These are phyloP conservation scores for Globisporangium paddicum DNA, from an alignment of 352 stramenopile species.

Conservation along the genomic window DNA sequence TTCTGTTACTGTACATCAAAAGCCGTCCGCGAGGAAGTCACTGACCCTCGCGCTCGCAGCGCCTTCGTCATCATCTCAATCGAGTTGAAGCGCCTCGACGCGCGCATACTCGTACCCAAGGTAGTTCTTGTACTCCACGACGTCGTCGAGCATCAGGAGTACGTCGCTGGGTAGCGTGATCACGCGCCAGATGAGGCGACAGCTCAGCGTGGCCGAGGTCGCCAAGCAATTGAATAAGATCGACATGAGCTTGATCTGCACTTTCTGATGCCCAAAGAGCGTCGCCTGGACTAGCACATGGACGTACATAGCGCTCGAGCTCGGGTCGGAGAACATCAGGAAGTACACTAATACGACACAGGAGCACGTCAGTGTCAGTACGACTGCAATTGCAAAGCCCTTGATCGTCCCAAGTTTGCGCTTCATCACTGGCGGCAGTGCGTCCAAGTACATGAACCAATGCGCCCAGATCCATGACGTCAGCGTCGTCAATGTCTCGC, in stretches of 20 bases:
- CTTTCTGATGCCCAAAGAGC: neutral
- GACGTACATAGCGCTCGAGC: neutral
- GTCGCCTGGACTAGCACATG: neutral
- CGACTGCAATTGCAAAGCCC: slow-evolving; percentile 1
- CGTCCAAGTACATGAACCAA: slow-evolving; percentile 19
- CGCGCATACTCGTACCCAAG: slow-evolving; percentile 34
- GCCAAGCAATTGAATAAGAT: slow-evolving; percentile 19
- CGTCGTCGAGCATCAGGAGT: slow-evolving; percentile 18
- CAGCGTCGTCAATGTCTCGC: neutral
- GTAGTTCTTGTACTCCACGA: slow-evolving; percentile 19
- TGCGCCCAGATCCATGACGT: slow-evolving; percentile 25
- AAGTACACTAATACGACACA: neutral
- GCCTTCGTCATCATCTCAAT: slow-evolving; percentile 16
- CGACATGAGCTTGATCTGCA: slow-evolving; percentile 14
- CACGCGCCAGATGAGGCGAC: slow-evolving; percentile 19
- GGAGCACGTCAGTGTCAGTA: neutral
- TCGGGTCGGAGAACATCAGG: neutral
- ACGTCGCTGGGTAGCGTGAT: slow-evolving; percentile 9
- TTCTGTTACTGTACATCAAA: too few relatives aligned
- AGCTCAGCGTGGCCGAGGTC: slow-evolving; percentile 10
- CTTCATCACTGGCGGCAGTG: slow-evolving; percentile 18
- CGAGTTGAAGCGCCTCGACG: slow-evolving; percentile 59
- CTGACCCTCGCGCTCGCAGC: too few relatives aligned
- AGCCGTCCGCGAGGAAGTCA: too few relatives aligned
- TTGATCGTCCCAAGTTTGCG: slow-evolving; percentile 9